Evolutionary conservation across 1,284 basidiomycete genomes (phyloP).

Genomic region (Thecaphora frezii): DNA sequence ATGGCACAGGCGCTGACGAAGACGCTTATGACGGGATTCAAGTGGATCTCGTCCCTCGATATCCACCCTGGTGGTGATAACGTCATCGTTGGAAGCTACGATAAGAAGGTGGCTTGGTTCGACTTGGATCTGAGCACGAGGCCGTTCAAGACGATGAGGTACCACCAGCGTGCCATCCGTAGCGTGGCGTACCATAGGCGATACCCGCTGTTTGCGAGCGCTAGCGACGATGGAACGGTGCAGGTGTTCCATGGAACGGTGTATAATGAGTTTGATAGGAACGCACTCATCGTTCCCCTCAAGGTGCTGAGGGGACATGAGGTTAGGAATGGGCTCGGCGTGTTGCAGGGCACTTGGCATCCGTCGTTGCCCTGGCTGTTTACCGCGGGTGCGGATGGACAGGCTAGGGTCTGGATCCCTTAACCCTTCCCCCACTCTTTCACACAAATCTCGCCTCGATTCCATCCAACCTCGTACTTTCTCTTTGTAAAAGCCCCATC

Average conservation of each 20-base stretch:
- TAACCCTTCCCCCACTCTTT: no score
- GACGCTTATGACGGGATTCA: constrained; percentile 86
- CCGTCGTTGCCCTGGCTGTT: constrained; percentile 88
- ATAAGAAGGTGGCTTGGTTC: constrained; percentile 97
- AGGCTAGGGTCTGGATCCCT: constrained; percentile 74
- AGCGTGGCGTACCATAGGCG: constrained; percentile 77
- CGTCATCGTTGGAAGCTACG: constrained; percentile 93
- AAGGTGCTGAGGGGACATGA: constrained; percentile 91
- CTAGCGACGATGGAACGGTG: constrained; percentile 93
- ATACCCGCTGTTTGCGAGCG: constrained; percentile 91
- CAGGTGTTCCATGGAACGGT: constrained; percentile 96
- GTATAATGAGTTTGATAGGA: constrained; percentile 80
- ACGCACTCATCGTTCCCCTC: constrained; percentile 92
- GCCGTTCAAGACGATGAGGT: constrained; percentile 95
- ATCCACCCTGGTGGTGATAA: constrained; percentile 84
- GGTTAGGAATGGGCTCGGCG: constrained; percentile 81
- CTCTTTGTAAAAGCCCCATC: no score
- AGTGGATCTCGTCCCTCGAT: constrained; percentile 96
- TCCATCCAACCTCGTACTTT: no score
- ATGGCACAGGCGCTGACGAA: constrained; percentile 89
- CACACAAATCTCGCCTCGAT: no score
- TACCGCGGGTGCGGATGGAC: constrained; percentile 89
- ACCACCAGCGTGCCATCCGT: constrained; percentile 89
- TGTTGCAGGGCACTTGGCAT: constrained; percentile 87
- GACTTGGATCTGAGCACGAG: constrained; percentile 93